Conservation (phyloP, 2,329 filamentous ascomycete genomes). For the Sporothrix inflata region DNA sequence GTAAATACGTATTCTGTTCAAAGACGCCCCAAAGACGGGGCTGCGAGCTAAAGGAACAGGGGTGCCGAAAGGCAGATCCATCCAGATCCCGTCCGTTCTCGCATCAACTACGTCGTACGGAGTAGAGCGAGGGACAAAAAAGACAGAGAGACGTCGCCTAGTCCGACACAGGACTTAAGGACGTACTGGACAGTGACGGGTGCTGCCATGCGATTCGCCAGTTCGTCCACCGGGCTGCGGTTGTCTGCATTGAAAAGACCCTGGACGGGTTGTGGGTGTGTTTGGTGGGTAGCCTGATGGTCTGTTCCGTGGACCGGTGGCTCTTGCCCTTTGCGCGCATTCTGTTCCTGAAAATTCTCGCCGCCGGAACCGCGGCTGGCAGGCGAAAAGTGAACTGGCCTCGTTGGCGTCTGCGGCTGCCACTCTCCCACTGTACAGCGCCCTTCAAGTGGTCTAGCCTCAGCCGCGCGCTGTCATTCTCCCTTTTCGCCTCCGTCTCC, state of each 20-base stretch:
- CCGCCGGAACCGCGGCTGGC: conserved; percentile 23
- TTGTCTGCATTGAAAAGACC: neutral
- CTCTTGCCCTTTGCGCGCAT: neutral
- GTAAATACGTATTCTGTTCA: conserved; percentile 11
- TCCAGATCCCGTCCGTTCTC: conserved; percentile 24
- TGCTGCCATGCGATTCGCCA: conserved; percentile 11
- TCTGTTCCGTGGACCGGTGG: conserved; percentile 1
- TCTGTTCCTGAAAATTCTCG: conserved; percentile 30
- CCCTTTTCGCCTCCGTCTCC: neutral
- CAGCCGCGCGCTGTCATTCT: neutral
- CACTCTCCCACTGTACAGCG: neutral
- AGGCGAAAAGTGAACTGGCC: neutral
- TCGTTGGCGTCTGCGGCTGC: neutral
- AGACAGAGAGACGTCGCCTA: neutral
- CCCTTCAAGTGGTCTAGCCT: neutral
- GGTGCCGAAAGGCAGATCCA: conserved; percentile 14
- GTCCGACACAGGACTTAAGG: conserved; percentile 1
- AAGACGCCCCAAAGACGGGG: neutral
- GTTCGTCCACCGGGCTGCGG: neutral
- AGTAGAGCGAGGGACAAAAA: neutral
- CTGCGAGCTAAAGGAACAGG: neutral
- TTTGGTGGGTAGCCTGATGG: neutral
- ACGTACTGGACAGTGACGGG: too few relatives aligned
- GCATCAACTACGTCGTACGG: too few relatives aligned
- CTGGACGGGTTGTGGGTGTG: neutral